Percentiles rank a stretch among this genome's conserved stretches.
Evolutionary conservation across 805 yeast genomes (phyloP).

Genomic region (Aciculoconidium aculeatum): DNA sequence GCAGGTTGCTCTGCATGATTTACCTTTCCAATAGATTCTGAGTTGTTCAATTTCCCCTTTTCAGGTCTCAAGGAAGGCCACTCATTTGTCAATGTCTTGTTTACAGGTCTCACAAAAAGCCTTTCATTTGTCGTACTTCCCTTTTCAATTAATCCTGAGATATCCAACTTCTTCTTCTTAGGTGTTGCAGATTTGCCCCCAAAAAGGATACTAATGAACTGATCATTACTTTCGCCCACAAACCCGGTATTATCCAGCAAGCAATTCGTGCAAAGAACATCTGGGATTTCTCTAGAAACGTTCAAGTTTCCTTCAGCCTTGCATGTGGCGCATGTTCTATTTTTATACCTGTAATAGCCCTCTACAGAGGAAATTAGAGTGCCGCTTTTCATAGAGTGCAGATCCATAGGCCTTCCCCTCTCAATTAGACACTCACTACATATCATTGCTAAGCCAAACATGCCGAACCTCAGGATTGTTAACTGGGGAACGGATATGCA

Average conservation of each 20-base stretch:
- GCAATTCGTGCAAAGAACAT: constrained; percentile 39
- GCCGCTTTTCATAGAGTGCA: constrained; percentile 49
- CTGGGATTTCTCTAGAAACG: constrained; percentile 19
- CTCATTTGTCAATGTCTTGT: no score
- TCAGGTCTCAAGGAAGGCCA: no score
- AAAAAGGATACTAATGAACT: constrained; percentile 40
- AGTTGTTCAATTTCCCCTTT: constrained; percentile 26
- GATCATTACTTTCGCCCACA: constrained; percentile 42
- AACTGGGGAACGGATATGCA: constrained; percentile 50
- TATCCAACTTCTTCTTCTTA: constrained; percentile 9
- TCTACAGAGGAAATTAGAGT: constrained; percentile 44
- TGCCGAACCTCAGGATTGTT: constrained; percentile 46
- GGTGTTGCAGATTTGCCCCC: constrained; percentile 36
- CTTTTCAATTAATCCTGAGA: no score
- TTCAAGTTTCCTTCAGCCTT: constrained; percentile 35
- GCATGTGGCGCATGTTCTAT: constrained; percentile 44
- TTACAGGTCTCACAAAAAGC: no score
- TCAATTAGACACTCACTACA: constrained; percentile 39
- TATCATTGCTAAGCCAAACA: constrained; percentile 46
- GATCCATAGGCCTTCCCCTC: constrained; percentile 41
- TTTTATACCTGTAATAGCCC: constrained; percentile 45
- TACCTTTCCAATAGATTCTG: no score
- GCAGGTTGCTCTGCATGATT: no score
- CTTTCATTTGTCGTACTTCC: no score
- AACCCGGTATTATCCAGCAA: constrained; percentile 20